Evolutionary conservation across 2,329 filamentous ascomycete genomes (phyloP).

Genomic region (Alternaria sp.): DNA sequence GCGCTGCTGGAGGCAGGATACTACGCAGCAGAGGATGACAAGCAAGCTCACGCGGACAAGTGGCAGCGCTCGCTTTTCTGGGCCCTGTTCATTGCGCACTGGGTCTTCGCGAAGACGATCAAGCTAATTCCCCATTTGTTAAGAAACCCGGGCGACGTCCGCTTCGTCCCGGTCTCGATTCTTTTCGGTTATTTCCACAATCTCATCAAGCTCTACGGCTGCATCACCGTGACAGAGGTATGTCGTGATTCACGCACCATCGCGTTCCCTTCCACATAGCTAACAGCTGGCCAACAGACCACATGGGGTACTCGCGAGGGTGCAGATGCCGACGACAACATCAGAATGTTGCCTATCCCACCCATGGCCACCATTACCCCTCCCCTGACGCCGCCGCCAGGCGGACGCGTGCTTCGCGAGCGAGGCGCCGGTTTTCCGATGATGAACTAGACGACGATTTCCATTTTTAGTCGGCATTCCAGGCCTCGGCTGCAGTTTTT

Average conservation of each 20-base stretch:
- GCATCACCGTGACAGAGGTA: constrained; percentile 69
- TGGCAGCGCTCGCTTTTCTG: constrained; percentile 41
- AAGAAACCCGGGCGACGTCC: constrained; percentile 80
- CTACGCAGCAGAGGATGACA: constrained; percentile 30
- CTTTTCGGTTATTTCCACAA: constrained; percentile 93
- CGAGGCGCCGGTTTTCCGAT: constrained; percentile 40
- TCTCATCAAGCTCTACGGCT: constrained; percentile 87
- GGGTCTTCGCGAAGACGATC: constrained; percentile 85
- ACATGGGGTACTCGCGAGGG: constrained; percentile 95
- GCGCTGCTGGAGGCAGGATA: constrained; percentile 44
- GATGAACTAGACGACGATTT: constrained; percentile 36
- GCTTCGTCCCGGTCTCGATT: constrained; percentile 84
- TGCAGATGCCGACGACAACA: constrained; percentile 75
- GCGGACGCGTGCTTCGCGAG: constrained; percentile 47
- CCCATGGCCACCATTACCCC: constrained; percentile 45
- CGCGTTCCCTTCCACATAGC: constrained; percentile 15
- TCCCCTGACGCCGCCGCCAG: constrained; percentile 44
- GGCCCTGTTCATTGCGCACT: constrained; percentile 51
- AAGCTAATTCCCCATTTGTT: constrained; percentile 89
- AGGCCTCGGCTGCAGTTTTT: constrained; percentile 29
- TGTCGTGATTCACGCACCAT: constrained; percentile 35
- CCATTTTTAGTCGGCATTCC: constrained; percentile 37
- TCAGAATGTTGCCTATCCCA: constrained; percentile 50
- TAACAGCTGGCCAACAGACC: constrained; percentile 65
- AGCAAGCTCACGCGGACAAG: constrained; percentile 23